A percentile compares a stretch with the other conserved stretches of the same genome.
Conservation (phyloP, 106 monocot genomes). For the Hemerocallis citrina region DNA sequence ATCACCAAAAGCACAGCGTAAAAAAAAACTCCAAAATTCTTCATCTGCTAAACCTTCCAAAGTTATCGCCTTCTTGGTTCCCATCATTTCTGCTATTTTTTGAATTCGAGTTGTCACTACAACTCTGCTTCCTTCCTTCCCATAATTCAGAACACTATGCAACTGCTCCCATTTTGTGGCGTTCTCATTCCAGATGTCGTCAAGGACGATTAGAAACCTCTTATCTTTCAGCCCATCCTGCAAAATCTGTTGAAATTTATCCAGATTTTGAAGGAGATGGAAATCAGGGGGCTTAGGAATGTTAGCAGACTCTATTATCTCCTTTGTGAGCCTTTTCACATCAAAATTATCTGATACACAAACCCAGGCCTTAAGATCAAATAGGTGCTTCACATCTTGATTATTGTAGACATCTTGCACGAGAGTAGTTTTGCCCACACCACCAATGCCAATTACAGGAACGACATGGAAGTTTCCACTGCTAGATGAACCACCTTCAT, state of each 20-base stretch:
- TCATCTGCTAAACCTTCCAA: constrained; percentile 2
- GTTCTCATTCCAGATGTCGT: constrained; percentile 15
- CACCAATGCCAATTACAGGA: too few relatives aligned
- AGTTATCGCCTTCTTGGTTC: background rate
- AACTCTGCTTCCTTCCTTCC: constrained; percentile 15
- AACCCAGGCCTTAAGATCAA: constrained; percentile 12
- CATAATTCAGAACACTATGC: background rate
- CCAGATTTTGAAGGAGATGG: background rate
- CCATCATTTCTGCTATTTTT: background rate
- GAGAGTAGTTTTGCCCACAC: too few relatives aligned
- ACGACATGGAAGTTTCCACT: constrained; percentile 1
- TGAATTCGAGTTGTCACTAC: constrained; percentile 22
- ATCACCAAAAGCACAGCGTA: constrained; percentile 5
- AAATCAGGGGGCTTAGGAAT: background rate
- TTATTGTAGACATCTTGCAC: constrained; percentile 15
- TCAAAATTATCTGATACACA: constrained; percentile 8
- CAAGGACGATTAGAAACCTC: constrained; percentile 17
- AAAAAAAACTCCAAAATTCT: constrained; percentile 18
- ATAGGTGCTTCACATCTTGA: background rate
- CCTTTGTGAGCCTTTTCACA: background rate
- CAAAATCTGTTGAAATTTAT: background rate
- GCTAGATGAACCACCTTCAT: background rate
- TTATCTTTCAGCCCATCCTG: background rate
- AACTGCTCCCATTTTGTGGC: background rate
- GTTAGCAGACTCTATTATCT: constrained; percentile 4